Percentiles rank a stretch among this genome's conserved stretches.
Conservation (phyloP, 495 filamentous ascomycete species). For the Entonaema liquescens region DNA sequence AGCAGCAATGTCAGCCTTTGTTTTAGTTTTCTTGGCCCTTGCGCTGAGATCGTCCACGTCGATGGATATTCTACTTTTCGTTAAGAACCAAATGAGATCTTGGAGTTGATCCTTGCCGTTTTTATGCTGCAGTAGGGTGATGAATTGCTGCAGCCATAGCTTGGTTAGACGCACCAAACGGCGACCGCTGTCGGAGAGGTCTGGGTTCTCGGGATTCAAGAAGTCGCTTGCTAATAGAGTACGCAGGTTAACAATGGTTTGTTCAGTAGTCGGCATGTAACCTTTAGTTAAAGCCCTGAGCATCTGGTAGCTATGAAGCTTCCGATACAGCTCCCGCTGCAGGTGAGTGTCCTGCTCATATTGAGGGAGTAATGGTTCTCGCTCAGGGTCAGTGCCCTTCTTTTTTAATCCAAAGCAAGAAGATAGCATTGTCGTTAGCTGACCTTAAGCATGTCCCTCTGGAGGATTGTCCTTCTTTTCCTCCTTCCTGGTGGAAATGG, state of each 20-base stretch:
- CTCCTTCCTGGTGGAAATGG: background rate
- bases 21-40: constrained; percentile 69
- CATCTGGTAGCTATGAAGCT: constrained; percentile 94
- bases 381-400: constrained; percentile 56
- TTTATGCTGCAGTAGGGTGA: constrained; percentile 80
- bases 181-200: constrained; percentile 79
- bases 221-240: constrained; percentile 80
- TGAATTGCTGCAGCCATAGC: constrained; percentile 76
- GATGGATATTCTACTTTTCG: constrained; percentile 73
- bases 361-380: constrained; percentile 80
- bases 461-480: constrained; percentile 6
- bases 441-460: constrained; percentile 18
- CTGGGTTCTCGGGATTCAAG: constrained; percentile 77
- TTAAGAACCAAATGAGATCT: constrained; percentile 87
- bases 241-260: constrained; percentile 80
- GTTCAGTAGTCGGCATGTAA: constrained; percentile 92
- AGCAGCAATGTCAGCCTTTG: constrained; percentile 79
- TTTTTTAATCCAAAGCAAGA: constrained; percentile 52
- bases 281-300: constrained; percentile 81
- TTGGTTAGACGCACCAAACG: constrained; percentile 75
- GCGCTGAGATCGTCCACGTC: constrained; percentile 72
- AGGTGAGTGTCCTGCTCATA: constrained; percentile 84
- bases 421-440: constrained; percentile 38
- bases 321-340: constrained; percentile 80
- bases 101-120: constrained; percentile 87